These are phyloP conservation scores for Plasmopara halstedii DNA, from an alignment of 352 stramenopile genomes.

Conservation along the genomic window DNA sequence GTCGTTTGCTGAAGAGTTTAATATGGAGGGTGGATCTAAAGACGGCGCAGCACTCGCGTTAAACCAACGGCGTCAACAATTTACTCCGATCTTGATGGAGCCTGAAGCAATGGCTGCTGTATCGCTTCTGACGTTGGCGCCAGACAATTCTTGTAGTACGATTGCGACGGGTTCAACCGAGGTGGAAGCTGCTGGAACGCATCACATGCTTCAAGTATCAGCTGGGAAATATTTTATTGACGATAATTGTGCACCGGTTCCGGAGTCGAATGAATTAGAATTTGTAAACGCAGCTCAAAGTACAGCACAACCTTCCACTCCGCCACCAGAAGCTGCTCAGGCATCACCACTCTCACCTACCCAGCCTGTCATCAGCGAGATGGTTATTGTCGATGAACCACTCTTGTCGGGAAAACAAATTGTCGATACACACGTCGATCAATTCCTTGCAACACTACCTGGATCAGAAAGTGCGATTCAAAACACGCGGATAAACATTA, in stretches of 20 bases:
- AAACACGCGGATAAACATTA: constrained; percentile 86
- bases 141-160: constrained; percentile 11
- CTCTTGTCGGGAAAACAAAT: constrained; percentile 38
- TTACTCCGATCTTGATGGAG: constrained; percentile 50
- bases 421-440: constrained; percentile 46
- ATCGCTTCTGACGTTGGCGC: constrained; percentile 13
- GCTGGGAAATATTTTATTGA: constrained; percentile 10
- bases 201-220: constrained; percentile 31
- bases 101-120: constrained; percentile 39
- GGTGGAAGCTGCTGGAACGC: constrained; percentile 42
- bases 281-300: not conserved
- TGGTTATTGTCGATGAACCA: constrained; percentile 35
- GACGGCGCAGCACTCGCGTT: constrained; percentile 14
- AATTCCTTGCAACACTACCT: constrained; percentile 77
- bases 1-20: constrained; percentile 56
- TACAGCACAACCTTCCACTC: not conserved
- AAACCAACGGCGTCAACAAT: constrained; percentile 38
- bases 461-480: constrained; percentile 89
- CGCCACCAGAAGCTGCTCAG: constrained; percentile 1
- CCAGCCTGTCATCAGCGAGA: constrained; percentile 24
- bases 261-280: constrained; percentile 3
- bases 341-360: constrained; percentile 9
- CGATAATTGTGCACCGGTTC: constrained; percentile 11
- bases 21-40: constrained; percentile 73
- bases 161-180: constrained; percentile 21